Evolutionary conservation across 164 flowering plant genomes (phyloP).

Genomic region (Tetrastigma voinierianum): DNA sequence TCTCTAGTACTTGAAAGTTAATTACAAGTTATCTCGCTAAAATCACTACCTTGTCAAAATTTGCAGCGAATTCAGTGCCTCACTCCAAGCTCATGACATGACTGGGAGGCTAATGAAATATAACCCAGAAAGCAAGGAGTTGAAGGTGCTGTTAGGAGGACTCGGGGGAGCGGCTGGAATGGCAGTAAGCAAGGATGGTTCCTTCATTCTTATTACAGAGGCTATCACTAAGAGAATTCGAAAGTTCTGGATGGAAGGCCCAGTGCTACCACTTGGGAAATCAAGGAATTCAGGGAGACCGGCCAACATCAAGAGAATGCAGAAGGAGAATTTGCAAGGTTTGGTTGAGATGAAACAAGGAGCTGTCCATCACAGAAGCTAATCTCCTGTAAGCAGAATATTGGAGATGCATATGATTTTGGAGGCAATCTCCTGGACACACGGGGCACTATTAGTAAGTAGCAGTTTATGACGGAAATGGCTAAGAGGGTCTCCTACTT

Average conservation of each 20-base stretch:
- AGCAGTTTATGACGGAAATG: no score
- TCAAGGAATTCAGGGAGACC: constrained; percentile 22
- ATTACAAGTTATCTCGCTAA: no score
- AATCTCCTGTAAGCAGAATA: no score
- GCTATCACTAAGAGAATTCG: constrained; percentile 22
- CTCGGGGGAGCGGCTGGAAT: constrained; percentile 42
- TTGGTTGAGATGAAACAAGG: background rate
- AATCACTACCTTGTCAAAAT: no score
- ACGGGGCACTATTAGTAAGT: no score
- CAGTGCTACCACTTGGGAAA: constrained; percentile 16
- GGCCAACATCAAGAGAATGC: constrained; percentile 25
- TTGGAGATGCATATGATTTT: no score
- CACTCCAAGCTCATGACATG: constrained; percentile 4
- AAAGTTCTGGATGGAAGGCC: constrained; percentile 21
- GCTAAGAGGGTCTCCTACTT: no score
- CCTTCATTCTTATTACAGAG: constrained; percentile 39
- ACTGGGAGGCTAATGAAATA: constrained; percentile 28
- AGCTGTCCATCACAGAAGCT: no score
- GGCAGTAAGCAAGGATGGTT: constrained; percentile 32
- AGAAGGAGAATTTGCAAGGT: constrained; percentile 29
- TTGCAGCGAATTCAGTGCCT: no score
- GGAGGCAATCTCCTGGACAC: no score
- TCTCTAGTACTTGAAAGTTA: no score
- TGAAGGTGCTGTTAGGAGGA: constrained; percentile 20
- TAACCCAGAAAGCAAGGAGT: constrained; percentile 12